Percentiles rank a stretch among this genome's conserved stretches.
These are phyloP conservation scores for Trichomonascus vanleenenianus DNA, from an alignment of 805 yeast species.

Conservation along the genomic window DNA sequence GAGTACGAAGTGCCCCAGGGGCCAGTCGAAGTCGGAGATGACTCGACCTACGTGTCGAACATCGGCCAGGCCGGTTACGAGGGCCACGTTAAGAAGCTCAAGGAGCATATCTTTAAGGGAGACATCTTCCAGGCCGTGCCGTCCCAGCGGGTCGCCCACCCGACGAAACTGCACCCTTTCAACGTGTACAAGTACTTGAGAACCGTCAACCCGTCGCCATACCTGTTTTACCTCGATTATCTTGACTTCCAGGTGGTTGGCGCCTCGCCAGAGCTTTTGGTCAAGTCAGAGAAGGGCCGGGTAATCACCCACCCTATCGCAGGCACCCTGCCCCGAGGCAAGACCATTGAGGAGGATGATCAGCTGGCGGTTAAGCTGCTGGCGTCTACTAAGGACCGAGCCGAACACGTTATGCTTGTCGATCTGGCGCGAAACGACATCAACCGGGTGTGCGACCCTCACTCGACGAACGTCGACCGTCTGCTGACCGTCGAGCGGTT, in stretches of 20 bases:
- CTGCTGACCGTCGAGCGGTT: conserved; percentile 85
- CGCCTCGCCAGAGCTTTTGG: conserved; percentile 93
- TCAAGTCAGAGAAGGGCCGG: conserved; percentile 71
- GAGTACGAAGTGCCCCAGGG: conserved; percentile 58
- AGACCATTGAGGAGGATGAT: conserved; percentile 88
- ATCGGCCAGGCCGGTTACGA: conserved; percentile 94
- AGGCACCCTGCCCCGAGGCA: conserved; percentile 89
- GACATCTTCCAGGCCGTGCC: conserved; percentile 98
- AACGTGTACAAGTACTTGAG: conserved; percentile 91
- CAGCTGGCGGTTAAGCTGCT: conserved; percentile 64
- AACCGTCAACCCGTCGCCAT: conserved; percentile 96
- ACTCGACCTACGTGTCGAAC: conserved; percentile 60
- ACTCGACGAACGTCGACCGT: conserved; percentile 77
- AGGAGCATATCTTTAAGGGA: conserved; percentile 78
- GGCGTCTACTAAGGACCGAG: conserved; percentile 80
- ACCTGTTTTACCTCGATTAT: conserved; percentile 87
- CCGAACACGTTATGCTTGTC: conserved; percentile 98
- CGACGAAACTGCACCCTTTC: conserved; percentile 92
- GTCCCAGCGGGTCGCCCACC: conserved; percentile 92
- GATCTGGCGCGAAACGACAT: conserved; percentile 96
- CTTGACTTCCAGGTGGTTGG: conserved; percentile 92
- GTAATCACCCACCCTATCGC: conserved; percentile 96
- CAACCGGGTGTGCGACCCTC: conserved; percentile 88
- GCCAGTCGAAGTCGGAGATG: conserved; percentile 57
- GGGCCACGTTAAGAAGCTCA: conserved; percentile 63